Percentiles rank a stretch among this genome's conserved stretches.
These are phyloP conservation scores for Nidularia sp. DNA, from an alignment of 768 basidiomycete species.

Conservation along the genomic window DNA sequence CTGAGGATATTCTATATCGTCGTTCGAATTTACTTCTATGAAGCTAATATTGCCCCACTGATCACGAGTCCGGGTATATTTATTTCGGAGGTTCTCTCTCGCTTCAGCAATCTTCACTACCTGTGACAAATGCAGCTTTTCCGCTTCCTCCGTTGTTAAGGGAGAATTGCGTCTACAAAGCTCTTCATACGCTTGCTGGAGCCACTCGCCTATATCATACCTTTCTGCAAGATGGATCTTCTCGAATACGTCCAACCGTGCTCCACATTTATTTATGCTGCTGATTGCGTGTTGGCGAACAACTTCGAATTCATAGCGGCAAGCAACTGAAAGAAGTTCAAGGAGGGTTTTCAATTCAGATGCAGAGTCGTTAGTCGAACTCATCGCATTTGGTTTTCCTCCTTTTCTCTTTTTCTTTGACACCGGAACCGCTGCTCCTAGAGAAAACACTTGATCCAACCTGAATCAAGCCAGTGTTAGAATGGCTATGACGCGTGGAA, in stretches of 20 bases:
- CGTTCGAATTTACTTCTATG: no score
- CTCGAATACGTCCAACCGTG: constrained; percentile 21
- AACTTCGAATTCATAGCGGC: constrained; percentile 29
- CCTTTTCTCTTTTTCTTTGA: not conserved
- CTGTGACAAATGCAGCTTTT: constrained; percentile 18
- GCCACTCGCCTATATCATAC: constrained; percentile 33
- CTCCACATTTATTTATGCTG: constrained; percentile 14
- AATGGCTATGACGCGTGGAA: not conserved
- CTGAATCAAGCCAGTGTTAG: not conserved
- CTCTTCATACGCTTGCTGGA: constrained; percentile 28
- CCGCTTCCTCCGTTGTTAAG: constrained; percentile 21
- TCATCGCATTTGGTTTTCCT: not conserved
- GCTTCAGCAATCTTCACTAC: not conserved
- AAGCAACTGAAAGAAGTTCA: constrained; percentile 34
- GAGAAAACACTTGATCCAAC: no score
- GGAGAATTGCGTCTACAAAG: constrained; percentile 27
- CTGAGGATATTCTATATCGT: no score
- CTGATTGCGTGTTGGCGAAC: constrained; percentile 28
- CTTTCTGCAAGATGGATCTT: constrained; percentile 32
- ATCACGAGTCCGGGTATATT: no score
- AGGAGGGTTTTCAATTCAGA: constrained; percentile 23
- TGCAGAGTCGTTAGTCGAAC: not conserved
- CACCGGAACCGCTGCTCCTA: not conserved
- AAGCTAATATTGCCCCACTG: no score
- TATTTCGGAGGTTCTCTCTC: not conserved